Evolutionary conservation across 2,329 filamentous ascomycete species (phyloP).

Genomic region (Lasiodiplodia citricola): DNA sequence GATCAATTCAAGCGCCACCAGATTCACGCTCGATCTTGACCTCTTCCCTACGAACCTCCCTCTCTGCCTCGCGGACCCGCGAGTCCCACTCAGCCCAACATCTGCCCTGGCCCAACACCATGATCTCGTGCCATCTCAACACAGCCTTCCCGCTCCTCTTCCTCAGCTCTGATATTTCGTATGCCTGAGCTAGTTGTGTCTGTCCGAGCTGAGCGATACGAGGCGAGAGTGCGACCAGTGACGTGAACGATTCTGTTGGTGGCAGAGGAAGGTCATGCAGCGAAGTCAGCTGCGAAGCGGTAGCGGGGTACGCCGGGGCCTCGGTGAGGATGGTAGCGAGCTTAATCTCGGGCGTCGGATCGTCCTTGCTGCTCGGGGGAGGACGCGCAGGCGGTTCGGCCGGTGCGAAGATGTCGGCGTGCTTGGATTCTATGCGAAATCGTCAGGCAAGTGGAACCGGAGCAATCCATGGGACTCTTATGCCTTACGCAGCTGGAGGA

Average conservation of each 20-base stretch:
- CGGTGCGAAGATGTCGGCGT: slow-evolving; percentile 46
- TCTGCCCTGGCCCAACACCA: slow-evolving; percentile 70
- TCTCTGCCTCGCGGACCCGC: slow-evolving; percentile 69
- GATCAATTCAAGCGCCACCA: slow-evolving; percentile 43
- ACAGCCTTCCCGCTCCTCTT: slow-evolving; percentile 63
- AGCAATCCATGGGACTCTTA: background rate
- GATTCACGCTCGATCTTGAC: slow-evolving; percentile 60
- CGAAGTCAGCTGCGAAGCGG: slow-evolving; percentile 50
- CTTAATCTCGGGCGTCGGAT: slow-evolving; percentile 29
- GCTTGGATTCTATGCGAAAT: slow-evolving; percentile 41
- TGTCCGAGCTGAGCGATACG: slow-evolving; percentile 67
- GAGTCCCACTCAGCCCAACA: slow-evolving; percentile 75
- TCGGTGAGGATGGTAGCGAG: slow-evolving; percentile 51
- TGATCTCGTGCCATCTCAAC: slow-evolving; percentile 72
- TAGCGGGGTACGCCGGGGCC: slow-evolving; percentile 48
- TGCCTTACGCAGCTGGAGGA: slow-evolving; percentile 46
- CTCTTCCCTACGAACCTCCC: slow-evolving; percentile 68
- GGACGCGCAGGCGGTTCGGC: slow-evolving; percentile 7
- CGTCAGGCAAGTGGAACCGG: background rate
- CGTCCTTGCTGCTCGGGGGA: slow-evolving; percentile 16
- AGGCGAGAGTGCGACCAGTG: slow-evolving; percentile 63
- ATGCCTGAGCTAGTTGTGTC: slow-evolving; percentile 65
- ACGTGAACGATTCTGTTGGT: slow-evolving; percentile 51
- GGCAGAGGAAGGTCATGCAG: slow-evolving; percentile 52
- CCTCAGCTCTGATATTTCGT: slow-evolving; percentile 68